These are phyloP conservation scores for Aureobasidium sp. DNA, from an alignment of 2,329 filamentous ascomycete species.

Conservation along the genomic window DNA sequence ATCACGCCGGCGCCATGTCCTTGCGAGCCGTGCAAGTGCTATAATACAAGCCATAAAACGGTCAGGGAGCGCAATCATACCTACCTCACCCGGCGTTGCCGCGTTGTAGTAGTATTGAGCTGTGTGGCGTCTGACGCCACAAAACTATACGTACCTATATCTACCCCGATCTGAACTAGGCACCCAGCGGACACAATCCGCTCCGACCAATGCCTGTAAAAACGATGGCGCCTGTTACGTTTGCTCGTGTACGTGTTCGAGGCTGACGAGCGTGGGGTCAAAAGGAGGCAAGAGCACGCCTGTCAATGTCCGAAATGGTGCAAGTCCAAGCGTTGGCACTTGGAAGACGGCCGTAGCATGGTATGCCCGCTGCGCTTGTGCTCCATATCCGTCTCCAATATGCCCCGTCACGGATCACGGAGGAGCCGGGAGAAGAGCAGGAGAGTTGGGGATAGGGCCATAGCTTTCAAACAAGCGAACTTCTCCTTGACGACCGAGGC, in stretches of 20 bases:
- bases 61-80: not conserved
- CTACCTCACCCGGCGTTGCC: not conserved
- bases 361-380: not conserved
- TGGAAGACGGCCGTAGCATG: not conserved
- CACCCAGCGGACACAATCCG: not conserved
- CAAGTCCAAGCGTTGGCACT: slow-evolving; percentile 6
- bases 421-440: not conserved
- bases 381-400: not conserved
- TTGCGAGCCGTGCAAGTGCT: not conserved
- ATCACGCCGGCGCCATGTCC: not conserved
- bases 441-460: not conserved
- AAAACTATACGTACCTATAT: slow-evolving; percentile 4
- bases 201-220: not conserved
- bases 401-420: not conserved
- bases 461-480: not conserved
- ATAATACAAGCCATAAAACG: not conserved
- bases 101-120: not conserved
- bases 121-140: not conserved
- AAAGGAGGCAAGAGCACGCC: not conserved
- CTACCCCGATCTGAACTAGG: not conserved
- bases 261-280: not conserved
- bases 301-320: not conserved
- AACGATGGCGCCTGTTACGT: not conserved
- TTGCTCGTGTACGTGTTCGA: not conserved
- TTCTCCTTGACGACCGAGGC: not conserved